Percentiles rank a stretch among this genome's conserved stretches.
Evolutionary conservation across 2,329 filamentous ascomycete species (phyloP).

Genomic region (Sporothrix protearum): DNA sequence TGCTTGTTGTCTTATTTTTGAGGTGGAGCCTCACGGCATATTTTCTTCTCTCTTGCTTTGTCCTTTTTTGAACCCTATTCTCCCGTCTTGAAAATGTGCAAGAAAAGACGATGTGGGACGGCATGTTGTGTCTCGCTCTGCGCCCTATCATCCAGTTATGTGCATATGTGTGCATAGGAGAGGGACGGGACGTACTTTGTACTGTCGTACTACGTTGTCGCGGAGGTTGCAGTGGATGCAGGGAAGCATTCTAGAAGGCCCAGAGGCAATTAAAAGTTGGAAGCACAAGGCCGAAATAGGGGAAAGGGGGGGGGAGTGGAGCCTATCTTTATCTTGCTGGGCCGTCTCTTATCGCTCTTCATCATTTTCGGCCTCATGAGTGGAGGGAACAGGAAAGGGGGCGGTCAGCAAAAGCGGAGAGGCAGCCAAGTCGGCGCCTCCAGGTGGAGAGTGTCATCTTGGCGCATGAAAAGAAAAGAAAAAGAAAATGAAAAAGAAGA

Average conservation of each 20-base stretch:
- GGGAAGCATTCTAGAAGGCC: slow-evolving; percentile 24
- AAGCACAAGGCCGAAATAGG: background rate
- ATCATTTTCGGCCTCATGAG: background rate
- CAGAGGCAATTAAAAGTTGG: background rate
- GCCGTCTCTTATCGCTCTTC: background rate
- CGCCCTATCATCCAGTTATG: background rate
- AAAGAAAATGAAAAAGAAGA: background rate
- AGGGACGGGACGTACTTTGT: background rate
- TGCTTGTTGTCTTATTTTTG: background rate
- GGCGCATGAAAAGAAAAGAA: background rate
- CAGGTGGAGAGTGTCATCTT: background rate
- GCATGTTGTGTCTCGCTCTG: slow-evolving; percentile 9
- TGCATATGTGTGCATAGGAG: background rate
- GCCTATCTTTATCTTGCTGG: background rate
- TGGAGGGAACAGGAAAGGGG: background rate
- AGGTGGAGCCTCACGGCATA: background rate
- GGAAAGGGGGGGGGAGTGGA: background rate
- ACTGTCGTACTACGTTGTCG: background rate
- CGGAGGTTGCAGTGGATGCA: slow-evolving; percentile 9
- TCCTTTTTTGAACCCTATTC: background rate
- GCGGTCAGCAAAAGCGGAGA: slow-evolving; percentile 22
- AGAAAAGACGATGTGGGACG: background rate
- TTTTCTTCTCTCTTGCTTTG: background rate
- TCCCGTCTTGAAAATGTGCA: background rate
- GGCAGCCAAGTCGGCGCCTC: slow-evolving; percentile 5